A percentile compares a stretch with the other conserved stretches of the same genome.
phyloP scores from a whole-genome alignment of 1,284 basidiomycete species.

The Marasmius sp. region DNA sequence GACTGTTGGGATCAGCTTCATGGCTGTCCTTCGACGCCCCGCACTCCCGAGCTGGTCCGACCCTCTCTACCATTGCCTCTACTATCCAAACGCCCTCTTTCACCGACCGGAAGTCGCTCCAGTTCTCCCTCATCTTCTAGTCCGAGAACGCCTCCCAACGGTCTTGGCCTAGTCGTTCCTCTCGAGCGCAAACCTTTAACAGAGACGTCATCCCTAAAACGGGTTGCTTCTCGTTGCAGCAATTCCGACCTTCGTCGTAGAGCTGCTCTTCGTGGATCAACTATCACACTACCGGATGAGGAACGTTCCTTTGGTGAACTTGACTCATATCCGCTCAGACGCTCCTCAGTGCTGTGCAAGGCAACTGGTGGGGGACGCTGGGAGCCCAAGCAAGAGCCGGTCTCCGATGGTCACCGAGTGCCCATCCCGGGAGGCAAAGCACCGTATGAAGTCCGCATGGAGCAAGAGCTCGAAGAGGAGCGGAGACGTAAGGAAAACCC shows the following conservation, averaged over 20 bases:
- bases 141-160: conserved; percentile 11
- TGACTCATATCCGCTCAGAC: conserved; percentile 65
- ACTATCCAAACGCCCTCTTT: conserved; percentile 27
- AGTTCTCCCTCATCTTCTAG: conserved; percentile 16
- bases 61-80: conserved; percentile 22
- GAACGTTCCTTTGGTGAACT: conserved; percentile 58
- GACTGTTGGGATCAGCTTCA: conserved; percentile 73
- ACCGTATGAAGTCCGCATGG: conserved; percentile 63
- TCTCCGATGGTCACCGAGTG: conserved; percentile 49
- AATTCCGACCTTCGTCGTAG: conserved; percentile 20
- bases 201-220: conserved; percentile 19
- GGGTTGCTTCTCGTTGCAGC: conserved; percentile 22
- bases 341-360: conserved; percentile 67
- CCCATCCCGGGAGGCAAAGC: conserved; percentile 61
- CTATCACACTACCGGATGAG: conserved; percentile 30
- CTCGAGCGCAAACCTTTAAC: neutral
- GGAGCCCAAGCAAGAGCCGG: conserved; percentile 58
- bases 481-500: conserved; percentile 52
- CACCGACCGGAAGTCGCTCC: conserved; percentile 28
- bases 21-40: conserved; percentile 43
- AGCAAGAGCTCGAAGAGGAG: conserved; percentile 57
- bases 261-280: conserved; percentile 27
- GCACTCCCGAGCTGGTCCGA: conserved; percentile 41
- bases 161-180: conserved; percentile 3
- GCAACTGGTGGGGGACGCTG: conserved; percentile 74